These are phyloP conservation scores for Apiospora malaysiana DNA, from an alignment of 2,329 filamentous ascomycete species.

Conservation along the genomic window DNA sequence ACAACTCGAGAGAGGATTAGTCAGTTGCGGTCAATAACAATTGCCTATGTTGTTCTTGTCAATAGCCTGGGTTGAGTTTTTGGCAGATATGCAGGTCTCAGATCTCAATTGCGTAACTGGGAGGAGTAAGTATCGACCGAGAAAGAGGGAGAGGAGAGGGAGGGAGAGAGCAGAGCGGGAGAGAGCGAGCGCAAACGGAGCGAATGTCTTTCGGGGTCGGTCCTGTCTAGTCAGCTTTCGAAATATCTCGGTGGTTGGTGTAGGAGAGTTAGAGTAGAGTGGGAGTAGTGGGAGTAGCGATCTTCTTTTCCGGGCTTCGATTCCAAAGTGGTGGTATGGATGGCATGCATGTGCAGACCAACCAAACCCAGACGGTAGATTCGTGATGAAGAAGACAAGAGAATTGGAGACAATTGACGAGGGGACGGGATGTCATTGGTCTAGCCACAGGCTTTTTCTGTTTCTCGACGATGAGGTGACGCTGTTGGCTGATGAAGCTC, in stretches of 20 bases:
- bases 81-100: constrained; percentile 19
- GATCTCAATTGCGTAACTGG: constrained; percentile 17
- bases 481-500: background rate
- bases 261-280: background rate
- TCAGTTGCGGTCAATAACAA: constrained; percentile 10
- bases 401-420: background rate
- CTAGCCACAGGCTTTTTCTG: constrained; percentile 21
- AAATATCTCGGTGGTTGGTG: constrained; percentile 17
- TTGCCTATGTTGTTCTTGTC: constrained; percentile 10
- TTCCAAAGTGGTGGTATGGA: constrained; percentile 12
- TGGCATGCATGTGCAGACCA: constrained; percentile 12
- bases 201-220: constrained; percentile 18
- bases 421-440: constrained; percentile 6
- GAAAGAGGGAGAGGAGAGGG: background rate
- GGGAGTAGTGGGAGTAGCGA: constrained; percentile 5
- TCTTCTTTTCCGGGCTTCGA: constrained; percentile 14
- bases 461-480: constrained; percentile 17
- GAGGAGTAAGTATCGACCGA: constrained; percentile 4
- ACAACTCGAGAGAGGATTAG: background rate
- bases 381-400: background rate
- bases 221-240: constrained; percentile 9
- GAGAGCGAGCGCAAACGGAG: constrained; percentile 8
- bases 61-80: constrained; percentile 3
- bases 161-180: background rate
- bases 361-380: too few species aligned